Evolutionary conservation across 208 protist genomes (phyloP).

Genomic region (Leishmania aethiopica): DNA sequence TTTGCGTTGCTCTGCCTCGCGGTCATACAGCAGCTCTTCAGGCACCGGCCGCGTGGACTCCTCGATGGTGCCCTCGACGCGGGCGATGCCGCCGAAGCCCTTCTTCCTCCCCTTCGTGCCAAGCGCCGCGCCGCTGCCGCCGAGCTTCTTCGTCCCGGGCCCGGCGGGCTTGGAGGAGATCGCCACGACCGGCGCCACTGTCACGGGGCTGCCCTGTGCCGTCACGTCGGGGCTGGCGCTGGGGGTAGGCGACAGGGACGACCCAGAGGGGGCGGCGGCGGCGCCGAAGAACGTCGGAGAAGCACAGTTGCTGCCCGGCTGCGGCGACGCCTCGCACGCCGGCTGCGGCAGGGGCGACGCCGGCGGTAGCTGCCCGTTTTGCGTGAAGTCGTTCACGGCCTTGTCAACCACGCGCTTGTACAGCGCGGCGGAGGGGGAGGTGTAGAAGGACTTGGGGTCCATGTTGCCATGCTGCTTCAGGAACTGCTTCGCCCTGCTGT

Average conservation of each 20-base stretch:
- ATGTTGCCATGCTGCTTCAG: constrained; percentile 85
- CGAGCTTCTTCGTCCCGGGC: constrained; percentile 21
- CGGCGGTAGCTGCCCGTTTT: constrained; percentile 14
- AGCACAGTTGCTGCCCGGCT: neutral
- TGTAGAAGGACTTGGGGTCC: constrained; percentile 78
- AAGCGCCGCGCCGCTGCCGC: constrained; percentile 18
- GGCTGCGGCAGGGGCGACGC: neutral
- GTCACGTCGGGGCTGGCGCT: constrained; percentile 11
- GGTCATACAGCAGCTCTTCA: constrained; percentile 52
- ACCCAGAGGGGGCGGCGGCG: neutral
- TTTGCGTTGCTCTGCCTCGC: constrained; percentile 34
- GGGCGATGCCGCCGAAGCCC: constrained; percentile 56
- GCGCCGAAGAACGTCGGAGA: constrained; percentile 7
- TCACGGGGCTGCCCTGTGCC: constrained; percentile 32
- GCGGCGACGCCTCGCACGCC: neutral
- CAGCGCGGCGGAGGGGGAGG: constrained; percentile 44
- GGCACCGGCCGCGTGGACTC: constrained; percentile 63
- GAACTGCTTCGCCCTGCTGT: constrained; percentile 72
- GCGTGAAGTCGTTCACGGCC: constrained; percentile 53
- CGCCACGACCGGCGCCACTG: constrained; percentile 32
- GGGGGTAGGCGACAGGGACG: constrained; percentile 15
- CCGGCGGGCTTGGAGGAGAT: constrained; percentile 32
- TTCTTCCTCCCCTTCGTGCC: constrained; percentile 45
- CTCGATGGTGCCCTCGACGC: constrained; percentile 47
- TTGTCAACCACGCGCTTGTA: constrained; percentile 81